A percentile compares a stretch with the other conserved stretches of the same genome.
phyloP scores from a whole-genome alignment of 2,329 filamentous ascomycete species.

The Ceratocystis variospora region DNA sequence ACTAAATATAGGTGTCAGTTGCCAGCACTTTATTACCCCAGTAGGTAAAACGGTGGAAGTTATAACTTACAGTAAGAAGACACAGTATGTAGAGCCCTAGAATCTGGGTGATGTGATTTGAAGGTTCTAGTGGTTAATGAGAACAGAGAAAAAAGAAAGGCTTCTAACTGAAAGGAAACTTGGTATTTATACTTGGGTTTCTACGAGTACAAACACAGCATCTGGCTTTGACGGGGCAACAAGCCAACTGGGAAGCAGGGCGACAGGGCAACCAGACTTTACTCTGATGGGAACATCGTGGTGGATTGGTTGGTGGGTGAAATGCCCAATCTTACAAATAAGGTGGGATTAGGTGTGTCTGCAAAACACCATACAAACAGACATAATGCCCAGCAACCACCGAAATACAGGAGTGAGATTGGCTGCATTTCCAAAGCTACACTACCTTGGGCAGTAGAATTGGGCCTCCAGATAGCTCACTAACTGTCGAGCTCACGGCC shows the following conservation, averaged over 20 bases:
- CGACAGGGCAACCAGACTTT: too few relatives aligned
- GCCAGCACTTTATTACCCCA: not conserved
- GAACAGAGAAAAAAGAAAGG: not conserved
- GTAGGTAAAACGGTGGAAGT: not conserved
- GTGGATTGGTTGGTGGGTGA: not conserved
- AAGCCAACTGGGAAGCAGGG: not conserved
- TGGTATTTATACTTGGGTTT: not conserved
- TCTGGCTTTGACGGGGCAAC: not conserved
- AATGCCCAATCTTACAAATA: not conserved
- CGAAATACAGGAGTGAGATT: too few relatives aligned
- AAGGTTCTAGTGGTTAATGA: not conserved
- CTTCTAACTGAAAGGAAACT: not conserved
- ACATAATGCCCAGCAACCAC: not conserved
- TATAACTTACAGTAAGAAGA: not conserved
- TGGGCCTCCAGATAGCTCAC: not conserved
- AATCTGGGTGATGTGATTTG: not conserved
- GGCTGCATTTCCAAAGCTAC: not conserved
- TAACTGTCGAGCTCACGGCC: slow-evolving; percentile 47
- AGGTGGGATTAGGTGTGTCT: not conserved
- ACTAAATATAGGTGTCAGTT: not conserved
- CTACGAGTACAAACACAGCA: not conserved
- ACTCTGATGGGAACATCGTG: not conserved
- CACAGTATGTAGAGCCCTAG: too few relatives aligned
- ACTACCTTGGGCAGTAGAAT: not conserved
- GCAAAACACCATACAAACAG: not conserved